Percentiles rank a stretch among this genome's conserved stretches.
Evolutionary conservation across 805 yeast species (phyloP).

Genomic region (Wickerhamiella brachini): DNA sequence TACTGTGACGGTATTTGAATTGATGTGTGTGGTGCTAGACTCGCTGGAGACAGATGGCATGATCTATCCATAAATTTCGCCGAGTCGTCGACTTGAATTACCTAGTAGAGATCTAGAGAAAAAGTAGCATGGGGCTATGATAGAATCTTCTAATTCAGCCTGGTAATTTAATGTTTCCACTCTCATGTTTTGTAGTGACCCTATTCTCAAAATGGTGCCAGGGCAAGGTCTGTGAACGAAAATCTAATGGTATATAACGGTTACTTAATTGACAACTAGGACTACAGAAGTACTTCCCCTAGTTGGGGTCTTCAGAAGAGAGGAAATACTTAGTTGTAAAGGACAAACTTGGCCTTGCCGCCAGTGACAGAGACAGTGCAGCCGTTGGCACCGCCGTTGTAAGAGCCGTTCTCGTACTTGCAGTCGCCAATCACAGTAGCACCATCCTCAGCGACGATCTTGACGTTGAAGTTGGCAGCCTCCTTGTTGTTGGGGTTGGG

Average conservation of each 20-base stretch:
- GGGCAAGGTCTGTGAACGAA: neutral
- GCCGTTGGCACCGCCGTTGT: conserved; percentile 68
- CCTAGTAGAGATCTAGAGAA: no score
- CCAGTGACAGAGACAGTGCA: conserved; percentile 84
- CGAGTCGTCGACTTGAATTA: no score
- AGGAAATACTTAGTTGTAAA: conserved; percentile 31
- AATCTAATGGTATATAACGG: neutral
- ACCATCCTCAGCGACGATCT: conserved; percentile 61
- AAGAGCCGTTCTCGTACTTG: conserved; percentile 62
- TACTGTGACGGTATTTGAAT: no score
- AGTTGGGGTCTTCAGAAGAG: neutral
- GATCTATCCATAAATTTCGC: no score
- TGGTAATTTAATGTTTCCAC: no score
- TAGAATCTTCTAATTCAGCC: no score
- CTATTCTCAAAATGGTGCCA: no score
- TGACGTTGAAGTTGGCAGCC: conserved; percentile 59
- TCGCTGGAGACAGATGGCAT: no score
- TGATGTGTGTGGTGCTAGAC: no score
- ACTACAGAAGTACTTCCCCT: neutral
- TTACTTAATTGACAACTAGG: neutral
- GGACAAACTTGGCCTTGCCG: conserved; percentile 75
- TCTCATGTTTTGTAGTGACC: no score
- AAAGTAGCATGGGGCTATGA: no score
- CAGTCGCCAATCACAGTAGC: conserved; percentile 59
- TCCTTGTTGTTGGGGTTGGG: conserved; percentile 84